Percentiles rank a stretch among this genome's conserved stretches.
These are phyloP conservation scores for Bruguiera gymnorhiza DNA, from an alignment of 345 rosid species.

Conservation along the genomic window DNA sequence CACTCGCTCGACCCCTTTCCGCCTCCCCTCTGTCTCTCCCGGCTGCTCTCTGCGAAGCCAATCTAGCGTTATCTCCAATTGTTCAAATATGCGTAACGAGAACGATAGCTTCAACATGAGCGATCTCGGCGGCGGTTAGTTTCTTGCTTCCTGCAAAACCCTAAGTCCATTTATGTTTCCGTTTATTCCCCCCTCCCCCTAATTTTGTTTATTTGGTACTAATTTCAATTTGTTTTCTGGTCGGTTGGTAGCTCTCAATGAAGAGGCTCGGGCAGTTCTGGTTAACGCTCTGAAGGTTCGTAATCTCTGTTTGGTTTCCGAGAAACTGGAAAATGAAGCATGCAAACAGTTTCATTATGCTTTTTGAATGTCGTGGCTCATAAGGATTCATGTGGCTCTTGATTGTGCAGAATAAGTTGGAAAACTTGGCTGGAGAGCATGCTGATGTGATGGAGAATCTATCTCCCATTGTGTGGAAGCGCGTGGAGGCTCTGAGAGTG, in stretches of 20 bases:
- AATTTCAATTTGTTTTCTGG: background rate
- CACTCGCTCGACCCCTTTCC: too few species aligned
- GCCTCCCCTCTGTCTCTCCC: background rate
- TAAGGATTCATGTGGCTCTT: background rate
- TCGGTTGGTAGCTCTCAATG: constrained; percentile 51
- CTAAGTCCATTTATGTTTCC: background rate
- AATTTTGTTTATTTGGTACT: background rate
- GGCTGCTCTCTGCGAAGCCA: constrained; percentile 15
- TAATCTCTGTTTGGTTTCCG: background rate
- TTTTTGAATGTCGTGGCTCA: constrained; percentile 1
- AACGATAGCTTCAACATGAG: constrained; percentile 58
- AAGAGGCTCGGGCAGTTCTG: constrained; percentile 69
- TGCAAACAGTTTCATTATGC: background rate
- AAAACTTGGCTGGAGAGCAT: constrained; percentile 76
- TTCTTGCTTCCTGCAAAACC: background rate
- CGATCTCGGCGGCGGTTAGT: constrained; percentile 68
- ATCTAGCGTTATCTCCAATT: constrained; percentile 49
- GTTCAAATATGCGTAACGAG: constrained; percentile 52
- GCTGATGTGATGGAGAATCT: constrained; percentile 66
- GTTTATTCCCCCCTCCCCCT: background rate
- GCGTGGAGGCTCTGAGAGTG: constrained; percentile 85
- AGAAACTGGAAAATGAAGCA: background rate
- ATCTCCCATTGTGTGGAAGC: constrained; percentile 63
- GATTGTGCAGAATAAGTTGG: constrained; percentile 63
- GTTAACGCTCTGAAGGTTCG: constrained; percentile 78